Conservation (phyloP, 2,329 filamentous ascomycete genomes). For the Fusarium sp. region DNA sequence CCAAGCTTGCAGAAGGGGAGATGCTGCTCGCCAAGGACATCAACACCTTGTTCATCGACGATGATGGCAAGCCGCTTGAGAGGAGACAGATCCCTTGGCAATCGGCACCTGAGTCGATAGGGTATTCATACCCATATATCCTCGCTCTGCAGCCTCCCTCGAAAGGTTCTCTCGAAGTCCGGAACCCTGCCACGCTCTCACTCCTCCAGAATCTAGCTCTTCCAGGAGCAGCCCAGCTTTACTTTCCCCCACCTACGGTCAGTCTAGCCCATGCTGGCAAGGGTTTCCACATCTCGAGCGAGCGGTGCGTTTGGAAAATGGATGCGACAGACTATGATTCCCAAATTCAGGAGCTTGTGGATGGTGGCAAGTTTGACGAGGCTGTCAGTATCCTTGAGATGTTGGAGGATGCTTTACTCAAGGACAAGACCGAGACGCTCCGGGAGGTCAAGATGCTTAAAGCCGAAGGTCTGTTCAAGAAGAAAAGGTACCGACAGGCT, state of each 20-base stretch:
- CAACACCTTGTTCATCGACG: slow-evolving; percentile 92
- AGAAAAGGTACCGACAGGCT: slow-evolving; percentile 86
- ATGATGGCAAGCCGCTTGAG: slow-evolving; percentile 84
- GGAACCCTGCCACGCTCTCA: slow-evolving; percentile 93
- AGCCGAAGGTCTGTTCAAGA: slow-evolving; percentile 85
- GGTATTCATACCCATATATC: slow-evolving; percentile 97
- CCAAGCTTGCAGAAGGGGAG: slow-evolving; percentile 85
- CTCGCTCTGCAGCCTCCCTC: slow-evolving; percentile 86
- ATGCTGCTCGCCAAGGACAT: slow-evolving; percentile 97
- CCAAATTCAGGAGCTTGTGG: slow-evolving; percentile 87
- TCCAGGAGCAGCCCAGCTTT: slow-evolving; percentile 85
- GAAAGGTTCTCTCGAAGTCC: slow-evolving; percentile 89
- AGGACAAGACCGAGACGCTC: slow-evolving; percentile 84
- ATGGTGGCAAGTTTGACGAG: slow-evolving; percentile 84
- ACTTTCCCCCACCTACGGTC: slow-evolving; percentile 93
- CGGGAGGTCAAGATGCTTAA: slow-evolving; percentile 93
- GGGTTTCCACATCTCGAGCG: slow-evolving; percentile 93
- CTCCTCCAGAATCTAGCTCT: slow-evolving; percentile 88
- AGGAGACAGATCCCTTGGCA: slow-evolving; percentile 95
- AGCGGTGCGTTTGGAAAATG: slow-evolving; percentile 96
- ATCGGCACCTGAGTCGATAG: slow-evolving; percentile 88
- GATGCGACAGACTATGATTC: slow-evolving; percentile 91
- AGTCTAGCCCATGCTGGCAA: slow-evolving; percentile 97
- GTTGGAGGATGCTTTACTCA: slow-evolving; percentile 92
- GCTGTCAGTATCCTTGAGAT: slow-evolving; percentile 90